Conservation (phyloP, 208 protist genomes). For the Trypanosoma lewisi region DNA sequence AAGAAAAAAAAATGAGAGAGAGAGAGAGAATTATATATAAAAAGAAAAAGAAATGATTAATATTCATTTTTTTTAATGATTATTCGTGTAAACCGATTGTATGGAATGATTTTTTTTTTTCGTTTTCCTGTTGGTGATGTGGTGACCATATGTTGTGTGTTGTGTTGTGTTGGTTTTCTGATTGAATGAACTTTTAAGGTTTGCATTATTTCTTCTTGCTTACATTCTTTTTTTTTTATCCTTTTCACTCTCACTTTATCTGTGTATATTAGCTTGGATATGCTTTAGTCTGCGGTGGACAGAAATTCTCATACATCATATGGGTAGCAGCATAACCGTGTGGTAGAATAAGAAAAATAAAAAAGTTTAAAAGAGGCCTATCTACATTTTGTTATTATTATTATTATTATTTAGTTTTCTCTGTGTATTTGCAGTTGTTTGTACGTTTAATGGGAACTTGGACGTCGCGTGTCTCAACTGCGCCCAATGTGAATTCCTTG, state of each 20-base stretch:
- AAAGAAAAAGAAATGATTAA: slow-evolving; percentile 1
- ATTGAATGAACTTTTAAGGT: too few species aligned
- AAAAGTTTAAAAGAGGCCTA: too few species aligned
- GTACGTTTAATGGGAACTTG: slow-evolving; percentile 14
- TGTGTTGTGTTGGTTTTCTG: too few species aligned
- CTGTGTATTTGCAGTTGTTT: neutral
- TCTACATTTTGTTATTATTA: neutral
- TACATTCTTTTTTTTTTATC: too few species aligned
- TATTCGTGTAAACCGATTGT: neutral
- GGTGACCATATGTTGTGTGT: too few species aligned
- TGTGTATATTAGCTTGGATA: too few species aligned
- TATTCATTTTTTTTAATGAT: neutral
- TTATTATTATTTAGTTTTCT: neutral
- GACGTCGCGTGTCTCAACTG: neutral
- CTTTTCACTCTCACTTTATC: too few species aligned
- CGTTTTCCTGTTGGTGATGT: neutral
- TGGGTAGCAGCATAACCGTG: too few species aligned
- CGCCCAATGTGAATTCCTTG: neutral
- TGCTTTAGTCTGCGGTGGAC: too few species aligned
- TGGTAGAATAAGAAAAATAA: too few species aligned
- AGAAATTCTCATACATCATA: too few species aligned
- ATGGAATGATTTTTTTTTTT: neutral
- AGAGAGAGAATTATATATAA: neutral
- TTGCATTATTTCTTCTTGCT: too few species aligned
- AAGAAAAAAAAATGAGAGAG: neutral